Evolutionary conservation across 2,329 filamentous ascomycete genomes (phyloP).

Genomic region (Aspergillus melleus): DNA sequence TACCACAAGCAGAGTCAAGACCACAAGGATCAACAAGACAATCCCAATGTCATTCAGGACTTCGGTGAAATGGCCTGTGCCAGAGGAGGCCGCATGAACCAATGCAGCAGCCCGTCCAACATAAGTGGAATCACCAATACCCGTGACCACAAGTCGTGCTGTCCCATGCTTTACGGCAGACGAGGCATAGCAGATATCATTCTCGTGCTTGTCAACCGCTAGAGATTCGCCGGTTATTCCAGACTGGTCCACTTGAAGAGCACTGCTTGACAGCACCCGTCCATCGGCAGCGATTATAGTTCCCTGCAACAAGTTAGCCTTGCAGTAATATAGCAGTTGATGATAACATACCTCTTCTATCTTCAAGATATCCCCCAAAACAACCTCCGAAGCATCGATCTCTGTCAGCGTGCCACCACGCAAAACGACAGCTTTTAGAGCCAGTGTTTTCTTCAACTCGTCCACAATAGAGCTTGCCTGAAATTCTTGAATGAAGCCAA

Average conservation of each 20-base stretch:
- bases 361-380: constrained; percentile 86
- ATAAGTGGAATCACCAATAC: constrained; percentile 86
- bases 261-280: constrained; percentile 77
- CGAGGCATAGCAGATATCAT: constrained; percentile 79
- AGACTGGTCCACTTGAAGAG: constrained; percentile 89
- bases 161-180: constrained; percentile 89
- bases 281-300: constrained; percentile 90
- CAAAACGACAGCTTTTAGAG: constrained; percentile 82
- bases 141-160: constrained; percentile 77
- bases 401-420: constrained; percentile 77
- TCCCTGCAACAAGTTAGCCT: constrained; percentile 50
- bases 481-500: constrained; percentile 87
- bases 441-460: constrained; percentile 85
- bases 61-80: constrained; percentile 85
- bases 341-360: constrained; percentile 65
- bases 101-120: constrained; percentile 86
- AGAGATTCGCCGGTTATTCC: constrained; percentile 90
- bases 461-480: constrained; percentile 89
- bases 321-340: constrained; percentile 2
- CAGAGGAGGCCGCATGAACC: constrained; percentile 72
- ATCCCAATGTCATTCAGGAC: constrained; percentile 86
- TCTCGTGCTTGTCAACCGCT: constrained; percentile 82
- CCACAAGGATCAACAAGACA: constrained; percentile 75
- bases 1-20: constrained; percentile 76
- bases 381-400: constrained; percentile 78